A percentile compares a stretch with the other conserved stretches of the same genome.
Conservation (phyloP, 2,329 filamentous ascomycete species). For the Aspergillus transmontanensis region DNA sequence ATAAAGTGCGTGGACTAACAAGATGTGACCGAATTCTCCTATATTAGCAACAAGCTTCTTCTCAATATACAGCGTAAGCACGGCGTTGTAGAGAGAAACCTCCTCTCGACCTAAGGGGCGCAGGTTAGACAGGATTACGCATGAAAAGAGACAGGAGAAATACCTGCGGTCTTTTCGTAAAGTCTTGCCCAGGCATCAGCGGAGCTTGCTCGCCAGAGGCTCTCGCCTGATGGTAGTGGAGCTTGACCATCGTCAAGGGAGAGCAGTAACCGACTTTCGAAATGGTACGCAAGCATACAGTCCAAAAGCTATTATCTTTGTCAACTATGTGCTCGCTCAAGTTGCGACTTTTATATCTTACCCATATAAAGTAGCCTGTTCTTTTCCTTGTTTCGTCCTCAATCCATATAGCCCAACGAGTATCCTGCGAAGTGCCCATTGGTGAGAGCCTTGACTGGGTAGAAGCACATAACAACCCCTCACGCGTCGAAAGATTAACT, state of each 20-base stretch:
- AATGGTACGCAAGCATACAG: slow-evolving; percentile 44
- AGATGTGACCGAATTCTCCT: slow-evolving; percentile 53
- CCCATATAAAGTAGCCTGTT: slow-evolving; percentile 48
- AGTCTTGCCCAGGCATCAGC: slow-evolving; percentile 36
- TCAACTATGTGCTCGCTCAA: slow-evolving; percentile 8
- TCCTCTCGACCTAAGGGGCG: slow-evolving; percentile 24
- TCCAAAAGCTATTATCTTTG: slow-evolving; percentile 41
- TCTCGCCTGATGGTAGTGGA: slow-evolving; percentile 44
- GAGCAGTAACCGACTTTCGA: slow-evolving; percentile 37
- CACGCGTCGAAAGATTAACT: slow-evolving; percentile 24
- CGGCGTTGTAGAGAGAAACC: slow-evolving; percentile 44
- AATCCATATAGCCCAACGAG: slow-evolving; percentile 41
- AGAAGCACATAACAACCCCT: slow-evolving; percentile 25
- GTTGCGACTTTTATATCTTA: slow-evolving; percentile 24
- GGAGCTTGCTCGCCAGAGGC: slow-evolving; percentile 42
- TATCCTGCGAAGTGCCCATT: slow-evolving; percentile 16
- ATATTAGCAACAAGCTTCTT: slow-evolving; percentile 48
- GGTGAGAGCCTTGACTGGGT: slow-evolving; percentile 12
- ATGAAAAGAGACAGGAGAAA: background rate
- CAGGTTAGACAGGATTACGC: background rate
- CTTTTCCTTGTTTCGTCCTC: slow-evolving; percentile 41
- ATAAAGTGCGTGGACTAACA: slow-evolving; percentile 55
- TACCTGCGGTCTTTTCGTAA: slow-evolving; percentile 27
- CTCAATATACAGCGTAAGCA: slow-evolving; percentile 53
- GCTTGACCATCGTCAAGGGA: slow-evolving; percentile 45